Percentiles rank a stretch among this genome's conserved stretches.
Conservation (phyloP, 257 asterid genomes). For the Nicotiana sylvestris region DNA sequence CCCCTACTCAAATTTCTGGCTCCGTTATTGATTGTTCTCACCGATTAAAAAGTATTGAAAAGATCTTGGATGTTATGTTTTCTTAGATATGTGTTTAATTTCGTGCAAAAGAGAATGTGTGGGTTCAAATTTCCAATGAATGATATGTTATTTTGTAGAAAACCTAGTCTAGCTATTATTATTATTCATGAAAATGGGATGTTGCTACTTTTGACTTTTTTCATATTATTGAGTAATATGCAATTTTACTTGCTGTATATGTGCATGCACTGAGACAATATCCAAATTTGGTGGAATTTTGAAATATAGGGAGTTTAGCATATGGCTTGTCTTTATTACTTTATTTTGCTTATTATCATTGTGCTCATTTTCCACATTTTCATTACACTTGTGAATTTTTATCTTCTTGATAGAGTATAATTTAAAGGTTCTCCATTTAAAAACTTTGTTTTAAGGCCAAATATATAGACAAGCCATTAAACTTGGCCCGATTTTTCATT, state of each 20-base stretch:
- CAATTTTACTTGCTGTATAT: neutral
- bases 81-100: neutral
- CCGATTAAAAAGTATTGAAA: neutral
- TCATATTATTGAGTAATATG: neutral
- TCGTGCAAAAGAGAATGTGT: neutral
- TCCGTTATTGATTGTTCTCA: too few species aligned
- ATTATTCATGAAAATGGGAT: neutral
- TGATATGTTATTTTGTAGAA: neutral
- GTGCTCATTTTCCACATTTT: neutral
- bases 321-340: neutral
- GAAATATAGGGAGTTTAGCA: constrained; percentile 8
- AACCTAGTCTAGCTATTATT: neutral
- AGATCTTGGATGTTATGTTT: neutral
- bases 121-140: neutral
- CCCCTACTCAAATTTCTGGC: too few species aligned
- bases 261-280: neutral
- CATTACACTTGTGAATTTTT: neutral
- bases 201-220: neutral
- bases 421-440: too few species aligned
- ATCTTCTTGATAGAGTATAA: too few species aligned
- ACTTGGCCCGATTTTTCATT: too few species aligned
- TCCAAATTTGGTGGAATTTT: constrained; percentile 10
- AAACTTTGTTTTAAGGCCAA: too few species aligned
- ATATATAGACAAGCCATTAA: too few species aligned
- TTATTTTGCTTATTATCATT: neutral